Evolutionary conservation across 768 basidiomycete species (phyloP).

Genomic region (Lentinula detonsa): DNA sequence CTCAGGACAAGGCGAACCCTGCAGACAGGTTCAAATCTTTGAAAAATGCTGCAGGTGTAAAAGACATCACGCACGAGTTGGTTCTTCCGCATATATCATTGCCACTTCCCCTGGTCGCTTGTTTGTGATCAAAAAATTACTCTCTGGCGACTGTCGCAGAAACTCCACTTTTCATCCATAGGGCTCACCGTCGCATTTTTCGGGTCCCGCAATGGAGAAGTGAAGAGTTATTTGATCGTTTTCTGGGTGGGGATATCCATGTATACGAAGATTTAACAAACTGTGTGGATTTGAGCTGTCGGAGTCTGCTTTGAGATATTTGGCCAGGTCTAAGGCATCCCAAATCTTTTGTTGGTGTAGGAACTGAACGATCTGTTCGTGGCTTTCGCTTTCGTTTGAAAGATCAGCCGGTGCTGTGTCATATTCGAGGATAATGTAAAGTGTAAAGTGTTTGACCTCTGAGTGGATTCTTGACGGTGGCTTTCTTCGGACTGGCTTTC

Average conservation of each 20-base stretch:
- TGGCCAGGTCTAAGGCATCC: background rate
- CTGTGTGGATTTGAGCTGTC: background rate
- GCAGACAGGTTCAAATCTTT: background rate
- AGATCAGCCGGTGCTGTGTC: background rate
- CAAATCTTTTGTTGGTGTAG: background rate
- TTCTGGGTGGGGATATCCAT: background rate
- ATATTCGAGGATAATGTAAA: background rate
- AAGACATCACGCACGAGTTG: background rate
- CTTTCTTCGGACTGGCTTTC: background rate
- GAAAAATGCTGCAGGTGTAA: no score
- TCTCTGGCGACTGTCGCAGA: background rate
- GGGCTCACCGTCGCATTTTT: background rate
- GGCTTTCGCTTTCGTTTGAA: background rate
- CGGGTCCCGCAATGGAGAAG: background rate
- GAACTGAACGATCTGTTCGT: background rate
- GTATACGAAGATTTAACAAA: background rate
- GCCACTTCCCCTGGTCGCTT: background rate
- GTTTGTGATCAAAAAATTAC: background rate
- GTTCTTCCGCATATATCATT: background rate
- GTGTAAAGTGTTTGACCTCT: background rate
- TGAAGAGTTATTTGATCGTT: background rate
- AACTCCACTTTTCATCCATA: background rate
- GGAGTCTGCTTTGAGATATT: background rate
- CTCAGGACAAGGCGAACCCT: background rate
- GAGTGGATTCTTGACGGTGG: background rate